Evolutionary conservation across 1,139 yeast genomes (phyloP).

Genomic region (Geotrichum macrosporum): DNA sequence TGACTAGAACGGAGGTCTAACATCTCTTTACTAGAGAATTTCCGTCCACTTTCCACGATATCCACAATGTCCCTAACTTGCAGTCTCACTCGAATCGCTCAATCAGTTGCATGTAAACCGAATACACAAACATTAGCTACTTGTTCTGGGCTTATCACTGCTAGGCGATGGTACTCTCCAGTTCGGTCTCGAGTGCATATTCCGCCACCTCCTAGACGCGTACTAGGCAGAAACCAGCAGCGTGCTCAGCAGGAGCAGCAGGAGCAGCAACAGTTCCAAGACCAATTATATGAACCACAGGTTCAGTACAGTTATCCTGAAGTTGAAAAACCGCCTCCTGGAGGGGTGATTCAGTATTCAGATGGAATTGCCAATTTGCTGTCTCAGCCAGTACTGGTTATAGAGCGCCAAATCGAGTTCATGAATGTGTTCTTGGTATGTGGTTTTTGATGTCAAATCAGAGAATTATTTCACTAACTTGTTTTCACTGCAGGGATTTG

Average conservation of each 20-base stretch:
- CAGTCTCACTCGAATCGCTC: constrained; percentile 1
- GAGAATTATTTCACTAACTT: not conserved
- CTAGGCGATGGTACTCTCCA: constrained; percentile 21
- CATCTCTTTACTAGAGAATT: too few relatives aligned
- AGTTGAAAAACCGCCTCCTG: constrained; percentile 18
- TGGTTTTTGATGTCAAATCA: constrained; percentile 2
- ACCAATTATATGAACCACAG: constrained; percentile 13
- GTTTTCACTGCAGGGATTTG: constrained; percentile 61
- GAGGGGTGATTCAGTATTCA: constrained; percentile 42
- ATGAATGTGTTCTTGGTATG: constrained; percentile 64
- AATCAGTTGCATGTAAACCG: not conserved
- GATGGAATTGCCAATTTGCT: constrained; percentile 58
- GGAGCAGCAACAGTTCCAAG: constrained; percentile 8
- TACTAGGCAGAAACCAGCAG: not conserved
- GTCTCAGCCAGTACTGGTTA: constrained; percentile 74
- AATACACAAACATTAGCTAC: not conserved
- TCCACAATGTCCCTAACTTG: not conserved
- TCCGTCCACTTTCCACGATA: not conserved
- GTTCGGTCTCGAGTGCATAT: constrained; percentile 21
- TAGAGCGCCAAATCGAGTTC: constrained; percentile 82
- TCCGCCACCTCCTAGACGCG: constrained; percentile 22
- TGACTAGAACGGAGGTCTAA: too few relatives aligned
- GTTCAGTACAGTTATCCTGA: constrained; percentile 18
- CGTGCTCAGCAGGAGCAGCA: constrained; percentile 8
- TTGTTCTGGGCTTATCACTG: not conserved